A percentile compares a stretch with the other conserved stretches of the same genome.
Evolutionary conservation across 805 yeast genomes (phyloP).

Genomic region (Candida nitratophila): DNA sequence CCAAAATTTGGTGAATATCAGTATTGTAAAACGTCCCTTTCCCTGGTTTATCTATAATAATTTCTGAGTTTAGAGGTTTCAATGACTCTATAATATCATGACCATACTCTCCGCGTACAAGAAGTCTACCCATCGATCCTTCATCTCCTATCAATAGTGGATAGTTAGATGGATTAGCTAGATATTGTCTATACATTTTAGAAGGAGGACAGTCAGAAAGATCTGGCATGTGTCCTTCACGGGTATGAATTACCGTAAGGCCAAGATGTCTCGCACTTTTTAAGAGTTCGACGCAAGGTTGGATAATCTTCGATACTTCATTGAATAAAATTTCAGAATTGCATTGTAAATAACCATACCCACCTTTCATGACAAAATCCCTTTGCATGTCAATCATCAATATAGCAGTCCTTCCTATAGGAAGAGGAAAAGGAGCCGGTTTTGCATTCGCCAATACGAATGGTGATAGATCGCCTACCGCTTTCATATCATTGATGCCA

Average conservation of each 20-base stretch:
- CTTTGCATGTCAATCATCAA: constrained; percentile 27
- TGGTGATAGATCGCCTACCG: neutral
- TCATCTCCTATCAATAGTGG: constrained; percentile 20
- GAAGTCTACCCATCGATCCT: constrained; percentile 25
- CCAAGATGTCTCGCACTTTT: constrained; percentile 21
- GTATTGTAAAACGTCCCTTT: constrained; percentile 27
- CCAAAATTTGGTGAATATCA: constrained; percentile 20
- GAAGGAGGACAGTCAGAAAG: constrained; percentile 23
- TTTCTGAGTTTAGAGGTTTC: constrained; percentile 18
- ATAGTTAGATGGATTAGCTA: constrained; percentile 12
- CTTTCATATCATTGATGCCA: neutral
- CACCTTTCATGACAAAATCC: constrained; percentile 23
- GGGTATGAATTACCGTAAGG: constrained; percentile 22
- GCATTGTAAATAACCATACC: constrained; percentile 19
- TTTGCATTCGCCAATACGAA: constrained; percentile 2
- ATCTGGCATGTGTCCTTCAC: constrained; percentile 25
- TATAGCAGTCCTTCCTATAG: constrained; percentile 16
- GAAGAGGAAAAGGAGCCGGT: constrained; percentile 6
- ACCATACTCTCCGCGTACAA: constrained; percentile 25
- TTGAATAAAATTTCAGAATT: constrained; percentile 5
- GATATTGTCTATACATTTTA: constrained; percentile 18
- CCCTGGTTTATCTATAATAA: constrained; percentile 26
- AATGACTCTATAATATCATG: constrained; percentile 26
- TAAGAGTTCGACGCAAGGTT: constrained; percentile 15
- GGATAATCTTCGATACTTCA: constrained; percentile 15